A percentile compares a stretch with the other conserved stretches of the same genome.
phyloP scores from a whole-genome alignment of 139 green algal species.

The Choricystis sp. region DNA sequence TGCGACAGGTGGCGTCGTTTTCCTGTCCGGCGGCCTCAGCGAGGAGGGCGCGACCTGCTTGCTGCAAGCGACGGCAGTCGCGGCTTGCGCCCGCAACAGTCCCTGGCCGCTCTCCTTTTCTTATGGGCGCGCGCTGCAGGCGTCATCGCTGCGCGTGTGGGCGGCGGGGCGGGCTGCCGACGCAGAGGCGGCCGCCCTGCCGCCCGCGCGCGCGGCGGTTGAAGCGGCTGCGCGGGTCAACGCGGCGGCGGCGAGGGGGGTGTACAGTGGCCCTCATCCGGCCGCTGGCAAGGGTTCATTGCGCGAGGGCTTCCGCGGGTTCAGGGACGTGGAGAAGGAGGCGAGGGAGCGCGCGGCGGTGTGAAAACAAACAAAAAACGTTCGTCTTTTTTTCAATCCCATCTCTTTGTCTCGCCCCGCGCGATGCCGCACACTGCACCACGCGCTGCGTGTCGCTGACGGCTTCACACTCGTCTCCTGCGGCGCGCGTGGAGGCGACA shows the following conservation, averaged over 20 bases:
- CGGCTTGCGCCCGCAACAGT: constrained; percentile 2
- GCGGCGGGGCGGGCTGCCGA: neutral
- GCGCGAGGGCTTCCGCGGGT: constrained; percentile 6
- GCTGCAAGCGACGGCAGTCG: constrained; percentile 48
- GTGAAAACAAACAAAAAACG: too few relatives aligned
- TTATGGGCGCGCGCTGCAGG: constrained; percentile 82
- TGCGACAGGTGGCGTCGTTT: constrained; percentile 84
- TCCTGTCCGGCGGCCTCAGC: constrained; percentile 80
- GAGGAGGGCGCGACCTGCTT: constrained; percentile 57
- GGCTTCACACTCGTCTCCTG: neutral
- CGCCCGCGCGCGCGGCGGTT: neutral
- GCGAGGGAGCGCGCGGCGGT: too few relatives aligned
- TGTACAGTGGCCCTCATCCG: constrained; percentile 1
- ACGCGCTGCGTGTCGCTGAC: neutral
- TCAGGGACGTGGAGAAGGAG: too few relatives aligned
- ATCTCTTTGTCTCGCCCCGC: too few relatives aligned
- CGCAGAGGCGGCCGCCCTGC: neutral
- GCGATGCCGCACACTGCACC: too few relatives aligned
- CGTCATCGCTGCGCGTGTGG: neutral
- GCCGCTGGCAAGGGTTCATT: neutral
- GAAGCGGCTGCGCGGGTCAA: neutral
- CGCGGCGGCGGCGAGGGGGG: neutral
- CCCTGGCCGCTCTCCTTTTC: constrained; percentile 88
- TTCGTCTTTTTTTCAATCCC: neutral
- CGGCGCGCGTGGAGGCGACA: too few relatives aligned